Conservation (phyloP, 495 filamentous ascomycete species). For the Zalerion maritima region DNA sequence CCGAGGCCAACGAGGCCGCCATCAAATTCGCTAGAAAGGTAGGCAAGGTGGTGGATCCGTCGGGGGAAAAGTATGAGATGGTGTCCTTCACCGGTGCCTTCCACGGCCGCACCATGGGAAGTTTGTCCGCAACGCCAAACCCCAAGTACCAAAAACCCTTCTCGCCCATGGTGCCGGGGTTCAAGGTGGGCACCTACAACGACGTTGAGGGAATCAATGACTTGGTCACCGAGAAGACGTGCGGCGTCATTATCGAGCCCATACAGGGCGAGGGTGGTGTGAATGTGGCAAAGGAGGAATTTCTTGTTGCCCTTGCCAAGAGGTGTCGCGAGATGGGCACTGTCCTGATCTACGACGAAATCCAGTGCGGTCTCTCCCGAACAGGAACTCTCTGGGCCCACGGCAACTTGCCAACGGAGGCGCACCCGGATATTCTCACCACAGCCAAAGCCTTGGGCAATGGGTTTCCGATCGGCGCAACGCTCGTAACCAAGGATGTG, state of each 20-base stretch:
- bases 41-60: slow-evolving; percentile 55
- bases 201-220: slow-evolving; percentile 52
- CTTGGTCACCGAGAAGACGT: slow-evolving; percentile 71
- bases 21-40: slow-evolving; percentile 93
- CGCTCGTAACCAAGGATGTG: slow-evolving; percentile 65
- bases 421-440: slow-evolving; percentile 88
- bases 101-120: slow-evolving; percentile 93
- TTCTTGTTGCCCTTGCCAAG: slow-evolving; percentile 59
- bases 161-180: slow-evolving; percentile 87
- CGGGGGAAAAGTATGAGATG: slow-evolving; percentile 64
- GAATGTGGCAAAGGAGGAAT: slow-evolving; percentile 65
- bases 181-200: slow-evolving; percentile 75
- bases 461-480: slow-evolving; percentile 87
- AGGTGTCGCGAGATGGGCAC: slow-evolving; percentile 81
- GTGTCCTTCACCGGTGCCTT: slow-evolving; percentile 84
- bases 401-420: slow-evolving; percentile 48
- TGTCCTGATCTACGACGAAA: slow-evolving; percentile 87
- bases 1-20: slow-evolving; percentile 92
- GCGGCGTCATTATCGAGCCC: slow-evolving; percentile 91
- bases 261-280: slow-evolving; percentile 97
- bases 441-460: slow-evolving; percentile 94
- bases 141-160: slow-evolving; percentile 96
- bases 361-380: slow-evolving; percentile 80
- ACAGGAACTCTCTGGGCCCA: slow-evolving; percentile 91
- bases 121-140: slow-evolving; percentile 88